These are phyloP conservation scores for Coniella vitis DNA, from an alignment of 2,329 filamentous ascomycete genomes.

Conservation along the genomic window DNA sequence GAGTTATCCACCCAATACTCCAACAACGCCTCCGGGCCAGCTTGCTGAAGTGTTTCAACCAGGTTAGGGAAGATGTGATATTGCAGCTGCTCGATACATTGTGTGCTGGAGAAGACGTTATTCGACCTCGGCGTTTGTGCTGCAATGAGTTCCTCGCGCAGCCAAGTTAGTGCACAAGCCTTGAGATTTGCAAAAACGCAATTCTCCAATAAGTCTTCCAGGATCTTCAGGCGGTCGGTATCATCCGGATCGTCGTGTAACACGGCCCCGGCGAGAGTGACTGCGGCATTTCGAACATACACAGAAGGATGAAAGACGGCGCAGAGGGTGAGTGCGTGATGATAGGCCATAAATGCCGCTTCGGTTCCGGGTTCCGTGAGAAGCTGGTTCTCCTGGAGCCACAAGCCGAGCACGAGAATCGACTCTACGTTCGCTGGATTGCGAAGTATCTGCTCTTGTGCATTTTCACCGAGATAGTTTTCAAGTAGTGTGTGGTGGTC, in stretches of 20 bases:
- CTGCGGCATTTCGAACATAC: slow-evolving; percentile 48
- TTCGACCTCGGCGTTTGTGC: slow-evolving; percentile 24
- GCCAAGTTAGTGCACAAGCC: slow-evolving; percentile 56
- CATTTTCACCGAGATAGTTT: slow-evolving; percentile 45
- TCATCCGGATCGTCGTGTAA: slow-evolving; percentile 55
- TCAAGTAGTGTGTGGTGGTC: slow-evolving; percentile 49
- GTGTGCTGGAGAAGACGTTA: slow-evolving; percentile 41
- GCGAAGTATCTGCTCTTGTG: slow-evolving; percentile 40
- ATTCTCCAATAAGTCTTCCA: slow-evolving; percentile 59
- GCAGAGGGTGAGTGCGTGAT: slow-evolving; percentile 51
- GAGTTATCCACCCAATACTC: slow-evolving; percentile 47
- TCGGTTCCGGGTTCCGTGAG: slow-evolving; percentile 27
- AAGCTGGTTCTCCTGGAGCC: slow-evolving; percentile 45
- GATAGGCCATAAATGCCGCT: slow-evolving; percentile 50
- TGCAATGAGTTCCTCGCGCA: slow-evolving; percentile 54
- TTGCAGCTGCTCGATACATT: slow-evolving; percentile 53
- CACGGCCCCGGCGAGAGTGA: slow-evolving; percentile 43
- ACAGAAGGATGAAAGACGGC: slow-evolving; percentile 51
- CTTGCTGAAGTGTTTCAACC: slow-evolving; percentile 31
- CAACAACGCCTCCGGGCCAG: slow-evolving; percentile 31
- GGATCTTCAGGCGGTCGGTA: slow-evolving; percentile 51
- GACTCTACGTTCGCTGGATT: slow-evolving; percentile 53
- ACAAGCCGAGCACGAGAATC: slow-evolving; percentile 52
- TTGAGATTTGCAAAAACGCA: slow-evolving; percentile 57
- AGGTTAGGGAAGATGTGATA: slow-evolving; percentile 55